Base-by-base conservation (phyloP, 495 filamentous ascomycete species). In the Daldinia decipiens region DNA sequence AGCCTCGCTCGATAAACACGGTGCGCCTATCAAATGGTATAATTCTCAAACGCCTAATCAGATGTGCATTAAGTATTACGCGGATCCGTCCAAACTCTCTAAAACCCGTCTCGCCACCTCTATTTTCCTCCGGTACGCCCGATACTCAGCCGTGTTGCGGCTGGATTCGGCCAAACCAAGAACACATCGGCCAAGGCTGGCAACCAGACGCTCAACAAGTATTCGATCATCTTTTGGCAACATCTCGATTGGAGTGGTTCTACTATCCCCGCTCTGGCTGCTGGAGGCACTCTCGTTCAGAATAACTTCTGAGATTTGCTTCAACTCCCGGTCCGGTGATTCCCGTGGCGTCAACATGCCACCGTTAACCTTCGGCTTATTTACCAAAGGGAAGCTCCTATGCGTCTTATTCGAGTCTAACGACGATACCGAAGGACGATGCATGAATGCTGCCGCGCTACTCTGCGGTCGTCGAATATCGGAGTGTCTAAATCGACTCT, bases 201-300 rank as follows among this genome's bases (percentile, higher is more conserved):
- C 84, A 9, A 94, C 89, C 5, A 97, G 80, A 54, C 87, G 82
- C 73, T 94, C 91, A n/a, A 95, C 85, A 13, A 95, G 85, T 62
- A 90, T 87, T 68, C 89, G 89, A 70, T 94, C 92, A 51, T 92
- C 88, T 40, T 87, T 84, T 52, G 86, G 85, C 39, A 92, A 70
- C 80, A 85, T 76, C 78, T 87, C 63, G 70, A 86, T 76, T 32
- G 80, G 72, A 5, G 74, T 60, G 19, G 55, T 50, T 74, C 31
- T 77, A 71, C 27, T 68, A 17, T 72, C 62, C 26, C 62, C 68
- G 43, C 67, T 67, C 34, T 67, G 67, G 45, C 60, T 12, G 47
- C 58, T 71, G 62, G 76, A 76, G 5, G 75, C 77, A 26, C 78
- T 79, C 51, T 84, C 82, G 54, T 73, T 78, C 65, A 84, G 64